These are phyloP conservation scores for Leucocoprinus birnbaumii DNA, from an alignment of 768 basidiomycete genomes.

Conservation along the genomic window DNA sequence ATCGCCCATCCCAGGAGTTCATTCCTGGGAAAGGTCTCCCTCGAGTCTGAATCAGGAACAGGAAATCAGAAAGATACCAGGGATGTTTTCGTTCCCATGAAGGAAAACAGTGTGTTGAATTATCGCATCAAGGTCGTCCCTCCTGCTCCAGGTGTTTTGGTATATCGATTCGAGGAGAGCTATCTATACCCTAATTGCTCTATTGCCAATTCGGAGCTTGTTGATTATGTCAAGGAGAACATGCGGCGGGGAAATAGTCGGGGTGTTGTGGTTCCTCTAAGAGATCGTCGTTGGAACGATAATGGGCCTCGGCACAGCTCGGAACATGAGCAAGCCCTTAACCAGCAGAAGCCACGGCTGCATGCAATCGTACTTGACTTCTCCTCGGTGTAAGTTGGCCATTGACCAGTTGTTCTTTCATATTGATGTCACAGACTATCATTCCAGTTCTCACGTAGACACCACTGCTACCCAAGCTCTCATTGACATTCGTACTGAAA, in stretches of 20 bases:
- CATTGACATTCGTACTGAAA: conserved; percentile 80
- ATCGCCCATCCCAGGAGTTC: conserved; percentile 84
- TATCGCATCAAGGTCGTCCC: conserved; percentile 68
- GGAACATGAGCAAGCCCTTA: conserved; percentile 43
- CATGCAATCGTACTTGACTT: conserved; percentile 93
- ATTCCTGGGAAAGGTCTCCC: conserved; percentile 84
- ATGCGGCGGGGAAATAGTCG: conserved; percentile 78
- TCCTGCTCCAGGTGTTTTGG: conserved; percentile 81
- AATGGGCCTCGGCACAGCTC: conserved; percentile 75
- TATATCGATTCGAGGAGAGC: conserved; percentile 92
- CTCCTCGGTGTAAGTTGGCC: conserved; percentile 65
- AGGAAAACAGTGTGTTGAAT: conserved; percentile 58
- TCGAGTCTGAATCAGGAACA: conserved; percentile 37
- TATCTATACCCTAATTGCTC: conserved; percentile 83
- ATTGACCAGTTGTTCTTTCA: too few species aligned
- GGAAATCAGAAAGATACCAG: conserved; percentile 40
- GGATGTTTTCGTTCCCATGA: conserved; percentile 84
- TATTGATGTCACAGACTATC: too few species aligned
- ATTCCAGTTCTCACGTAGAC: conserved; percentile 85
- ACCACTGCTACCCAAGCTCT: conserved; percentile 90
- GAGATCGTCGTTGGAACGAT: conserved; percentile 94
- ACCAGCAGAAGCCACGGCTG: conserved; percentile 60
- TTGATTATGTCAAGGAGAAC: conserved; percentile 76
- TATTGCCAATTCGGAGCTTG: conserved; percentile 64
- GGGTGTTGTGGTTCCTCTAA: conserved; percentile 58